Evolutionary conservation across 768 basidiomycete genomes (phyloP), one percentile per base, ranked within the genome.

Genomic region (Phanerochaete carnosa): DNA sequence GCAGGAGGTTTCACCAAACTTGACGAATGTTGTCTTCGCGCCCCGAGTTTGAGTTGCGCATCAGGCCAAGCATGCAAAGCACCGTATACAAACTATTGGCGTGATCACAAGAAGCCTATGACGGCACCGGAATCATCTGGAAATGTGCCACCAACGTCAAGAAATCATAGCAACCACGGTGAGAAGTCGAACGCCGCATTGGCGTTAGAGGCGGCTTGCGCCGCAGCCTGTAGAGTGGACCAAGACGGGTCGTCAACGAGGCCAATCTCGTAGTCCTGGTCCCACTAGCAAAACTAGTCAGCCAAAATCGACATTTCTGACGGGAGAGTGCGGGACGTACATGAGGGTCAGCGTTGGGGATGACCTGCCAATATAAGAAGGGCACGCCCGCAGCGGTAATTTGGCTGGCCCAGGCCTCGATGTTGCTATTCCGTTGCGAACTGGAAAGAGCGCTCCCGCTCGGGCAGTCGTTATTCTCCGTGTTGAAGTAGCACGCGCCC

Each of bases 361-460:
- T 62, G 26, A 74, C 69, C 60, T 77, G 69, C 75, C 76, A 76
- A 61, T 76, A 76, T n/a, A 76, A 51, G 74, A 73, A 75, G 8
- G 76, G 69, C 19, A 78, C 69, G 57, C 74, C 74, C 22, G 73
- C 73, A 30, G 67, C 72, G 45, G 72, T 70, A 64, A 76, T 73
- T 54, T 69, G 70, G 49, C 66, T 65, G 2, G 73, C 70, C 62
- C 73, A 75, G 12, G 69, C 67, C 53, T 73, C 51, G 43, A 78
- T 67, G 64, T 76, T 76, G 28, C 64, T 63, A 13, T 73, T 75
- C 37, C 75, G 72, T 19, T 68, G 69, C 49, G 64, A 65, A 6
- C 68, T 65, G 11, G 68, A 61, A 25, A 71, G 65, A n/a, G 57
- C 62, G 52, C 45, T 56, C n/a, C 69, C 67, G 32, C 46, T 64